Conservation (phyloP, 768 basidiomycete species). For the Gautieria morchelliformis region DNA sequence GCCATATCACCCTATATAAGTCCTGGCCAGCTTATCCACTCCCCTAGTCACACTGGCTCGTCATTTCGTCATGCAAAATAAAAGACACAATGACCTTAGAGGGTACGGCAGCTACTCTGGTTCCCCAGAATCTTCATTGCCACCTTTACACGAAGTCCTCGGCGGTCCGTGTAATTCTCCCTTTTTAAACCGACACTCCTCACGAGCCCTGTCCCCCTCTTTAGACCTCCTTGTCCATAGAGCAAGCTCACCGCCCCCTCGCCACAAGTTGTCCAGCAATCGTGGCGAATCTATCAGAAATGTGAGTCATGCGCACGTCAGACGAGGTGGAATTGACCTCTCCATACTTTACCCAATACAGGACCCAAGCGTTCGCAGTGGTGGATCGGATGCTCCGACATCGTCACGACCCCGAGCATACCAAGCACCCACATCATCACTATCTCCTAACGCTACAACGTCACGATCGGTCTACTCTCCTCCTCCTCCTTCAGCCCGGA, state of each 20-base stretch:
- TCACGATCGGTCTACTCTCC: not conserved
- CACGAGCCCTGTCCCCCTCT: not conserved
- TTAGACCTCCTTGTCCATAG: not conserved
- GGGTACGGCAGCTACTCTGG: not conserved
- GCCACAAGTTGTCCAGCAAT: not conserved
- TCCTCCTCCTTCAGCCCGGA: not conserved
- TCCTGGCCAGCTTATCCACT: not conserved
- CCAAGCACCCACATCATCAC: no score
- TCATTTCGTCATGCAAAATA: not conserved
- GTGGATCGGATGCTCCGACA: no score
- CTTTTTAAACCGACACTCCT: not conserved
- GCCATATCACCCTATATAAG: not conserved
- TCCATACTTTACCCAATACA: no score
- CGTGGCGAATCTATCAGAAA: no score
- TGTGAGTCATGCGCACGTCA: no score
- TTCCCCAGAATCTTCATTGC: not conserved
- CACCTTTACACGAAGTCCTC: not conserved
- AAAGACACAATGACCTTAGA: not conserved
- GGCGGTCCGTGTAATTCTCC: not conserved
- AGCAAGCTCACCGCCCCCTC: not conserved
- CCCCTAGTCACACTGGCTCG: no score
- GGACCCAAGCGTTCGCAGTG: no score
- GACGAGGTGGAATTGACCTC: no score
- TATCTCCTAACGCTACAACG: not conserved
- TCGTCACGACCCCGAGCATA: no score